These are phyloP conservation scores for Penicillium argentinense DNA, from an alignment of 495 filamentous ascomycete species.

Conservation along the genomic window DNA sequence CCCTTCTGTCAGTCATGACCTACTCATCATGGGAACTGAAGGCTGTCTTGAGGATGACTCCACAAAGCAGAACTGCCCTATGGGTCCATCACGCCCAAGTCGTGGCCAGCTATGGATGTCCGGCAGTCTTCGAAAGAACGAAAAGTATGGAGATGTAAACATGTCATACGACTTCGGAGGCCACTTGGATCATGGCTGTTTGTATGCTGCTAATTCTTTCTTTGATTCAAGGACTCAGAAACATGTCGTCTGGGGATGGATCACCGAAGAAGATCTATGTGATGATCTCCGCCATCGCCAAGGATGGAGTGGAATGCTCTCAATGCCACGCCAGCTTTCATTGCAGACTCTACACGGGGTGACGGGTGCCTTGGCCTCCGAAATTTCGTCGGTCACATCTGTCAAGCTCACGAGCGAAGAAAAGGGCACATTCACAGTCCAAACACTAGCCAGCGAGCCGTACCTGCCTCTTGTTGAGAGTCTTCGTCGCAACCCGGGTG, in stretches of 20 bases:
- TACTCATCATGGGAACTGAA: conserved; percentile 18
- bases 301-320: conserved; percentile 16
- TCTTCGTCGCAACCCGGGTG: neutral
- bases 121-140: conserved; percentile 4
- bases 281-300: conserved; percentile 10
- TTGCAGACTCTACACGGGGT: conserved; percentile 4
- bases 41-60: conserved; percentile 4
- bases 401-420: neutral
- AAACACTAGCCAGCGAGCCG: conserved; percentile 5
- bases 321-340: conserved; percentile 13
- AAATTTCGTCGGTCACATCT: neutral
- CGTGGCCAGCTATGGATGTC: conserved; percentile 20
- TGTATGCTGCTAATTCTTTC: conserved; percentile 21
- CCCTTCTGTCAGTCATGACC: neutral
- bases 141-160: neutral
- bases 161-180: conserved; percentile 12
- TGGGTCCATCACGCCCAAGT: conserved; percentile 6
- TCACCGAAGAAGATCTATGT: conserved; percentile 17
- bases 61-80: neutral
- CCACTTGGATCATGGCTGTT: conserved; percentile 15
- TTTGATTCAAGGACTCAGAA: conserved; percentile 12
- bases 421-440: conserved; percentile 1
- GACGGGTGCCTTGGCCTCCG: neutral
- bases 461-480: neutral
- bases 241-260: conserved; percentile 15